These are phyloP conservation scores for Mrakia blollopis DNA, from an alignment of 768 basidiomycete species.

Conservation along the genomic window DNA sequence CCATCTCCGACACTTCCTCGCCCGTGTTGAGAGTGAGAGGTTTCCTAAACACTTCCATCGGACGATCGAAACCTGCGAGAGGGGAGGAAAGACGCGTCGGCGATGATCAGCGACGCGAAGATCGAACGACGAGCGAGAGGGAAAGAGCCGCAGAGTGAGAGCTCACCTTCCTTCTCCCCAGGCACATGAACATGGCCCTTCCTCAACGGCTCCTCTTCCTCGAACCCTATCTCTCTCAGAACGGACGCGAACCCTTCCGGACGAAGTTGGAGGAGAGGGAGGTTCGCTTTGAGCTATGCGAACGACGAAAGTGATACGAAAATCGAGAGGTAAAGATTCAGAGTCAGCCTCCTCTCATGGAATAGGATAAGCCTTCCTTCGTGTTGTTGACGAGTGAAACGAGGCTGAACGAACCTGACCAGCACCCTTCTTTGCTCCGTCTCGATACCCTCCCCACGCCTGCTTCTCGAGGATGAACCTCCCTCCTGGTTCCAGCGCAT, in stretches of 20 bases:
- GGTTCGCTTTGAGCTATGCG: slow-evolving; percentile 59
- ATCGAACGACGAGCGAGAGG: too few species aligned
- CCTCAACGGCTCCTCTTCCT: slow-evolving; percentile 50
- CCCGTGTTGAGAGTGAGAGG: not conserved
- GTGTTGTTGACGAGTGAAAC: not conserved
- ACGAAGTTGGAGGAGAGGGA: slow-evolving; percentile 54
- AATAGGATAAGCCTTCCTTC: too few species aligned
- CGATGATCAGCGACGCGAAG: not conserved
- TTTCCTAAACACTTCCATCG: slow-evolving; percentile 29
- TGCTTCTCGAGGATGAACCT: slow-evolving; percentile 76
- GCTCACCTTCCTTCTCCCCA: slow-evolving; percentile 18
- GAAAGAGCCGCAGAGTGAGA: not conserved
- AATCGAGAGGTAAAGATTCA: not conserved
- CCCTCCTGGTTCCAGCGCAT: slow-evolving; percentile 54
- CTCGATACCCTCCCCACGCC: slow-evolving; percentile 77
- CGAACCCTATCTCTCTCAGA: slow-evolving; percentile 62
- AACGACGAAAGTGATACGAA: not conserved
- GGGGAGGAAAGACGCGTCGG: not conserved
- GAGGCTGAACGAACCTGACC: slow-evolving; percentile 7
- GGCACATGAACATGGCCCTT: slow-evolving; percentile 45
- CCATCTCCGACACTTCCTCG: not conserved
- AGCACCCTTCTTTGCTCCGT: slow-evolving; percentile 48
- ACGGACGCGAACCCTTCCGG: slow-evolving; percentile 60
- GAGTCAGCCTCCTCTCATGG: too few species aligned
- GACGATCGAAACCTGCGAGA: slow-evolving; percentile 27